Base-by-base conservation (phyloP, 164 flowering plant genomes). In the Akebia trifoliata region DNA sequence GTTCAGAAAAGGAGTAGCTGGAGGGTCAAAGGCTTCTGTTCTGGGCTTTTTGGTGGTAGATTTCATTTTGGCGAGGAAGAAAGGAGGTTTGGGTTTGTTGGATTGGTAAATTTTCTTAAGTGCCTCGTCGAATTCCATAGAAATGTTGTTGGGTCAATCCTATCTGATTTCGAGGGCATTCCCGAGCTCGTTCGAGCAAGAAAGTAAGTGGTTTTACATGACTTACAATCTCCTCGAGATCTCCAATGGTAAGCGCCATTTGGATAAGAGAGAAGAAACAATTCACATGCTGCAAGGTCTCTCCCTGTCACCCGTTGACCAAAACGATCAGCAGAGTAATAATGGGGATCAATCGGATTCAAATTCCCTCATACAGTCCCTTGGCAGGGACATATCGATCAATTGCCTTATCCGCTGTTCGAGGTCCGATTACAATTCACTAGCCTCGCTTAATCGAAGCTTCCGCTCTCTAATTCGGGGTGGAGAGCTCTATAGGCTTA, bases 381-480 rank as follows among this genome's bases (percentile, higher is more conserved):
- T 90, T 30, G 90, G 86, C 25, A 69, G 95, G 6, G 98, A 89
- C 74, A 72, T 71, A 57, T 79, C 95, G 1, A 80, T 89, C 34
- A 75, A 71, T 20, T 87, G 94, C 48, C 82, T 93, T 25, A 56
- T 81, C 48, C 78, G 72, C 1, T 87, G 86, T 72, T 85, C 98
- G 2, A 78, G 98, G 67, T 82, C 95, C 9, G 90, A 90, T 54
- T 93, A 93, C 61, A 84, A 90, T 18, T 69, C 83, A 1, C 46
- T 93, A 40, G 87, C 95, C 3, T 84, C 78, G 0, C 40, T 93
- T 21, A 87, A 87, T 60, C 56, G 72, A 52, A 72, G 85, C 50
- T 93, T 90, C 57, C 74, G 81, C 0, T 62, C 72, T 2, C 54
- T 92, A 22, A 63, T 89, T 54, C 75, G 72, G 38, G 71, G 71